These are phyloP conservation scores for Pseudogymnoascus sp. DNA, from an alignment of 2,329 filamentous ascomycete species.

Conservation along the genomic window DNA sequence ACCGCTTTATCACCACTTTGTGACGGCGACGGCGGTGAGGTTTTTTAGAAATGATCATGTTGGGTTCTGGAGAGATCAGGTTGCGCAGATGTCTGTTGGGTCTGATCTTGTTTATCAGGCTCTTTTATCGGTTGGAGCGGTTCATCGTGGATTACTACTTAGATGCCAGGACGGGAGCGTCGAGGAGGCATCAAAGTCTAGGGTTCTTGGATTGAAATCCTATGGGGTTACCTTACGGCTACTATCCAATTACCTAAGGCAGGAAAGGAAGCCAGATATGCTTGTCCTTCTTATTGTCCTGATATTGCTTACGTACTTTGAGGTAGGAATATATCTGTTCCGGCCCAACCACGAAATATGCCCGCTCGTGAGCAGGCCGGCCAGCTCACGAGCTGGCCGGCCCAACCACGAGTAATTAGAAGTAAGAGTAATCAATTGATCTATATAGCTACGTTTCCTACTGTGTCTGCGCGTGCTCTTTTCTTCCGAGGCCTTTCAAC, in stretches of 20 bases:
- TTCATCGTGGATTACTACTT: slow-evolving; percentile 17
- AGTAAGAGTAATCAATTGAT: too few species aligned
- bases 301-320: background rate
- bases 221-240: background rate
- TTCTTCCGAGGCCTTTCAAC: too few species aligned
- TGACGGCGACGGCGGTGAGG: slow-evolving; percentile 16
- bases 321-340: background rate
- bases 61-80: slow-evolving; percentile 19
- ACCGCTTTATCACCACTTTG: slow-evolving; percentile 21
- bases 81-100: slow-evolving; percentile 19
- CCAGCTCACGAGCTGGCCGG: too few species aligned
- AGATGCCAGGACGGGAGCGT: slow-evolving; percentile 11
- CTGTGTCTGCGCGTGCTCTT: too few species aligned
- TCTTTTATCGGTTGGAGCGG: slow-evolving; percentile 17
- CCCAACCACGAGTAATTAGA: too few species aligned
- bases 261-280: background rate
- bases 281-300: background rate
- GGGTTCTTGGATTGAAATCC: background rate
- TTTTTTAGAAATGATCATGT: slow-evolving; percentile 19
- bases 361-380: too few species aligned
- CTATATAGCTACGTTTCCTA: too few species aligned
- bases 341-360: too few species aligned
- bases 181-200: slow-evolving; percentile 9
- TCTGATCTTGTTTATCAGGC: slow-evolving; percentile 19
- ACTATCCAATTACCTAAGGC: background rate